Percentiles rank a stretch among this genome's conserved stretches.
Evolutionary conservation across 495 filamentous ascomycete genomes (phyloP).

Genomic region (Astrothelium macrocarpum): DNA sequence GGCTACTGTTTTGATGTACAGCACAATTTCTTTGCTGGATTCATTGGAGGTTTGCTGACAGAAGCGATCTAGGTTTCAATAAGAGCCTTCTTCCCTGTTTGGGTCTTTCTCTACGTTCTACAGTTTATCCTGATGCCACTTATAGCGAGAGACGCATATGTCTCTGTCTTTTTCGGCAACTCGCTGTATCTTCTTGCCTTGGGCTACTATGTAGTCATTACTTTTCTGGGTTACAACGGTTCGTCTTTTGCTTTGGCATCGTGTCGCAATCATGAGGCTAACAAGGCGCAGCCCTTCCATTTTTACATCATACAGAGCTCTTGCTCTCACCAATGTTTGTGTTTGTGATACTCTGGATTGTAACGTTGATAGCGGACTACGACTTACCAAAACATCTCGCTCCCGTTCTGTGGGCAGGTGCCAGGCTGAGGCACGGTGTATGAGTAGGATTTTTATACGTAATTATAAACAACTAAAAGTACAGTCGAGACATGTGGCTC

Average conservation of each 20-base stretch:
- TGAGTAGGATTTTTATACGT: slow-evolving; percentile 16
- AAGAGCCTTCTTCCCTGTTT: slow-evolving; percentile 65
- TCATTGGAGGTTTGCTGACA: background rate
- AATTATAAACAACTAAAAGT: background rate
- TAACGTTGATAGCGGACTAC: slow-evolving; percentile 47
- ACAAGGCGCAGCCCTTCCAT: slow-evolving; percentile 47
- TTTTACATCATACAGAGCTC: slow-evolving; percentile 63
- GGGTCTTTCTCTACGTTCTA: slow-evolving; percentile 61
- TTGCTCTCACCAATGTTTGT: slow-evolving; percentile 54
- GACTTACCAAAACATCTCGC: slow-evolving; percentile 45
- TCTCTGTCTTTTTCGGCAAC: slow-evolving; percentile 61
- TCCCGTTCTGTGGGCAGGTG: slow-evolving; percentile 40
- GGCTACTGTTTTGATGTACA: slow-evolving; percentile 71
- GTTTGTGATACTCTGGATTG: slow-evolving; percentile 52
- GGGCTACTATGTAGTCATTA: slow-evolving; percentile 61
- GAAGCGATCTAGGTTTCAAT: slow-evolving; percentile 50
- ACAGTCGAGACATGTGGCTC: background rate
- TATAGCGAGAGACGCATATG: slow-evolving; percentile 43
- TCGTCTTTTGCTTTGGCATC: slow-evolving; percentile 10
- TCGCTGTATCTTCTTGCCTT: slow-evolving; percentile 61
- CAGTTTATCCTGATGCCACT: slow-evolving; percentile 64
- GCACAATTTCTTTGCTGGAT: background rate
- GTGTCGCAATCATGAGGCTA: background rate
- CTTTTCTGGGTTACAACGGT: slow-evolving; percentile 66
- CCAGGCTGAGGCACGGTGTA: slow-evolving; percentile 29